Conservation (phyloP, 495 filamentous ascomycete genomes). For the Tuber magnatum region DNA sequence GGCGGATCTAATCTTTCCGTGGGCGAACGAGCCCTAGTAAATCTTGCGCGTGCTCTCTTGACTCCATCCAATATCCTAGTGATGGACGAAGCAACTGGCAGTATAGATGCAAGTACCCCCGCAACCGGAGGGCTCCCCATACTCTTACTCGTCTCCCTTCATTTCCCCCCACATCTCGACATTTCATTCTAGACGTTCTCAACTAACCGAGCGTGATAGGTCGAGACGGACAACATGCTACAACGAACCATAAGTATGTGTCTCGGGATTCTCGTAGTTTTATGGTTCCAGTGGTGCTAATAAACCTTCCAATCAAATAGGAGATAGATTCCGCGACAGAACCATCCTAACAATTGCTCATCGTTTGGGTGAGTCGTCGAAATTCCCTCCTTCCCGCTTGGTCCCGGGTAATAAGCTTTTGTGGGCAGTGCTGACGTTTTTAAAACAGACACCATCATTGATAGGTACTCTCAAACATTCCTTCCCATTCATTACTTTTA, state of each 20-base stretch:
- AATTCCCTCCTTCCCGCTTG: conserved; percentile 2
- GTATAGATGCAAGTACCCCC: conserved; percentile 57
- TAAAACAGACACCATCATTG: conserved; percentile 37
- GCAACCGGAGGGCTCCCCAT: conserved; percentile 79
- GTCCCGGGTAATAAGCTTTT: not conserved
- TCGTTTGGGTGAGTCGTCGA: conserved; percentile 61
- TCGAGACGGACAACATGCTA: conserved; percentile 39
- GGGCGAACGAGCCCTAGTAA: conserved; percentile 86
- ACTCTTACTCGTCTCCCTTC: conserved; percentile 43
- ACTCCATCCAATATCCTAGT: conserved; percentile 96
- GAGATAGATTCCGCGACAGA: conserved; percentile 48
- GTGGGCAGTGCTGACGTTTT: not conserved
- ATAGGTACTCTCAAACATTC: conserved; percentile 24
- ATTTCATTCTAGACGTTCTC: conserved; percentile 21
- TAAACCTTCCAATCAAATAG: conserved; percentile 27
- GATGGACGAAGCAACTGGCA: conserved; percentile 93
- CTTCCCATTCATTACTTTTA: conserved; percentile 1
- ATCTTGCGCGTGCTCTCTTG: conserved; percentile 83
- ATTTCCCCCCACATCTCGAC: conserved; percentile 20
- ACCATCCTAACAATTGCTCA: conserved; percentile 99
- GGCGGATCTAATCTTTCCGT: conserved; percentile 83
- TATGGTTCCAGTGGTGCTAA: conserved; percentile 32
- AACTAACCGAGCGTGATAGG: conserved; percentile 27
- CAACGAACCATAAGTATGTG: conserved; percentile 38
- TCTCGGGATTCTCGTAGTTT: conserved; percentile 14